Evolutionary conservation across 441 rosid species (phyloP), one percentile per base, ranked within the genome.

Genomic region (Macaranga tanarius): DNA sequence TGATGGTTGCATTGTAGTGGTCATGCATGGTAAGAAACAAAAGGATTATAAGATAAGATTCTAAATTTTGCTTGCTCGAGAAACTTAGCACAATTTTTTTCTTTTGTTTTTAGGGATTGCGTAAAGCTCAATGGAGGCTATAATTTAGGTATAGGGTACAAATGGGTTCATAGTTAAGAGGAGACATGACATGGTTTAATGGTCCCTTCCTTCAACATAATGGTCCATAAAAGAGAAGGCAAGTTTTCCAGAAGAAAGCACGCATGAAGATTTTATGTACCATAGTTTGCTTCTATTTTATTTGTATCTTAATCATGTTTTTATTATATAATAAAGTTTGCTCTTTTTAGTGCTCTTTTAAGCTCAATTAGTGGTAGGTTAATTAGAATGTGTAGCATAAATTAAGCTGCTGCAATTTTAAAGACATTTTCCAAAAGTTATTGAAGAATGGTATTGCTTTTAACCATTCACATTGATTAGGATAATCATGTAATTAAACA

Each of bases 51-150:
- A 68, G 81, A 80, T 73, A 83, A 74, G 86, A 81, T 81, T 79
- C 85, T 59, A 56, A 65, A 65, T 67, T 79, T 83, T 82, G 84
- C 90, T 87, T 87, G 76, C 69, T 77, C 80, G 42, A 76, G 73
- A 82, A 82, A 85, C 83, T 77, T 81, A 80, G 82, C 74, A 82
- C 79, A 70, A 45, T 45, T 45, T 48, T 40, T 40, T n/a, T 45
- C 2, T 10, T 52, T n/a, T n/a, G n/a, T 48, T 17, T 38, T 22
- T 59, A 12, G 80, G 78, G 83, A 74, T 83, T 77, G 88, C 90
- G 86, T 85, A 82, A 85, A 80, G 88, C 58, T 73, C 23, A 83
- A 71, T 75, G 2, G 64, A 72, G 68, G 42, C 56, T 19, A 34
- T 9, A 1, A 22, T 28, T 28, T 28, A 28, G 31, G 31, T 28